Percentiles rank a stretch among this genome's conserved stretches.
Evolutionary conservation across 108 stramenopile species (phyloP).

Genomic region (Asterionellopsis glacialis): DNA sequence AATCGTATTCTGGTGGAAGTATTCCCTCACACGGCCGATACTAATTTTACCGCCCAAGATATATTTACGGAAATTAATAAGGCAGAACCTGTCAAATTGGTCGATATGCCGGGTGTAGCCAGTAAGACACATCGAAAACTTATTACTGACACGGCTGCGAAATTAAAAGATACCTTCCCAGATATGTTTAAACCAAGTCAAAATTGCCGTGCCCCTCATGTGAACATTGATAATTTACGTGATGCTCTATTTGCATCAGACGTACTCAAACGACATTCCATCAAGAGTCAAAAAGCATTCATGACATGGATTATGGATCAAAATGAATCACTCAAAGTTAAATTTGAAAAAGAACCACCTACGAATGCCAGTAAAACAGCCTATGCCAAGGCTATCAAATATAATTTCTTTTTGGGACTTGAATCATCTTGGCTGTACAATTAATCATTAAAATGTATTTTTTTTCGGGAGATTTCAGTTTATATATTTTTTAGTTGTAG

Average conservation of each 20-base stretch:
- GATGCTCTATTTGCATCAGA: constrained; percentile 77
- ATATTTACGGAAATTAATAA: constrained; percentile 88
- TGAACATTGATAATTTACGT: constrained; percentile 82
- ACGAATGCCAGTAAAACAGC: constrained; percentile 29
- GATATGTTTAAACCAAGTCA: constrained; percentile 83
- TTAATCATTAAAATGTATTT: constrained; percentile 21
- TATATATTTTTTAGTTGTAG: too few species aligned
- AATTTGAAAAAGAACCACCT: constrained; percentile 12
- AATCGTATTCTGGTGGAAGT: constrained; percentile 79
- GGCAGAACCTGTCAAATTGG: constrained; percentile 75
- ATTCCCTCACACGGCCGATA: constrained; percentile 17
- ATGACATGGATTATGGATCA: constrained; percentile 54
- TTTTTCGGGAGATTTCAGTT: too few species aligned
- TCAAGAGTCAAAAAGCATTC: constrained; percentile 40
- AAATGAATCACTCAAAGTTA: constrained; percentile 35
- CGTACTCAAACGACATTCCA: constrained; percentile 45
- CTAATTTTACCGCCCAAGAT: constrained; percentile 40
- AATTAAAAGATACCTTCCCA: constrained; percentile 38
- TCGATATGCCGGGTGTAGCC: constrained; percentile 74
- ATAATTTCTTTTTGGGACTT: constrained; percentile 80
- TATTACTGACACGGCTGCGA: constrained; percentile 55
- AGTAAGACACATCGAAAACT: constrained; percentile 46
- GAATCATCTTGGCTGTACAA: constrained; percentile 63
- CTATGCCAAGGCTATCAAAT: constrained; percentile 59
- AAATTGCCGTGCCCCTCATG: constrained; percentile 74